Percentiles rank a stretch among this genome's conserved stretches.
These are phyloP conservation scores for Cenchrus fungigraminus DNA, from an alignment of 176 grass and related monocot genomes.

Conservation along the genomic window DNA sequence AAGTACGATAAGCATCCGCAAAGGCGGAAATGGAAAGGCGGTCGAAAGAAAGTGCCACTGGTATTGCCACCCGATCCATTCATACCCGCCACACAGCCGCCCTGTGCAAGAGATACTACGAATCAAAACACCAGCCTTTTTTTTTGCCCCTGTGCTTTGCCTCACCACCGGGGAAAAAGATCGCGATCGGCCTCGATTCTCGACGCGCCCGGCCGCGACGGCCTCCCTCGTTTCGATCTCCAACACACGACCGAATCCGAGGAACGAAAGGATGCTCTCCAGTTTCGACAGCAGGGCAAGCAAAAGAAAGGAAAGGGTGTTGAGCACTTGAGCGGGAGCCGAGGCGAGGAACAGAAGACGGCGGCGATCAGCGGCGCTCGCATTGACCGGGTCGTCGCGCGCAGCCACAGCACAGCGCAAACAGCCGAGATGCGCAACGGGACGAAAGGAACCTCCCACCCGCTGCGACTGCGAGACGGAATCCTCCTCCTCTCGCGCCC, in stretches of 20 bases:
- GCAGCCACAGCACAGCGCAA: background rate
- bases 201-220: background rate
- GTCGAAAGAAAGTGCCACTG: background rate
- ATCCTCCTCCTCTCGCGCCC: background rate
- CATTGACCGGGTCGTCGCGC: background rate
- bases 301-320: no score
- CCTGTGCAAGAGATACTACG: background rate
- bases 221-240: background rate
- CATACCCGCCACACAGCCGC: background rate
- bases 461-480: background rate
- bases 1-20: constrained; percentile 20
- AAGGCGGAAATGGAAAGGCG: background rate
- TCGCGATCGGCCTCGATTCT: background rate
- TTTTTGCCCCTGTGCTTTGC: background rate
- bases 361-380: no score
- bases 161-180: background rate
- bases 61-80: background rate
- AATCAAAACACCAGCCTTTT: background rate
- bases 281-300: background rate
- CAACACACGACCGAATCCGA: background rate
- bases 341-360: no score
- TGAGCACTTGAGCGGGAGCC: no score
- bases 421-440: background rate
- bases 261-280: background rate
- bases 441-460: constrained; percentile 24